A percentile compares a stretch with the other conserved stretches of the same genome.
Evolutionary conservation across 768 basidiomycete genomes (phyloP).

Genomic region (Mycena metata): DNA sequence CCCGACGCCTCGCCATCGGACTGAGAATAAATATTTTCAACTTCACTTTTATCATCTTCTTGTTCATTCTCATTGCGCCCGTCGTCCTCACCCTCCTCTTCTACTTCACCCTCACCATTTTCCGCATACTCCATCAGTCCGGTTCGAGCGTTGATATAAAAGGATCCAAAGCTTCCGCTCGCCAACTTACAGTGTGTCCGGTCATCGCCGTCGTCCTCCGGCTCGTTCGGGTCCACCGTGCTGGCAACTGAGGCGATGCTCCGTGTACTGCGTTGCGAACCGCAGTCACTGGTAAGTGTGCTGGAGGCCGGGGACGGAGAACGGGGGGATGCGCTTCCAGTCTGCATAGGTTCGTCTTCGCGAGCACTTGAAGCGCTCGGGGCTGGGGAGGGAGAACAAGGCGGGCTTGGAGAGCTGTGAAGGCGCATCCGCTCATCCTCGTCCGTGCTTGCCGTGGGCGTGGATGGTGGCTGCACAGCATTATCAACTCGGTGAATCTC

Average conservation of each 20-base stretch:
- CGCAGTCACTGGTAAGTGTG: no score
- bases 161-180: background rate
- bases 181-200: background rate
- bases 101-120: no score
- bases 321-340: no score
- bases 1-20: background rate
- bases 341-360: no score
- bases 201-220: slow-evolving; percentile 4
- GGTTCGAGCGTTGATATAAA: background rate
- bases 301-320: no score
- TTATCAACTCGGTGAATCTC: no score
- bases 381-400: no score
- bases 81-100: background rate
- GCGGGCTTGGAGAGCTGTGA: no score
- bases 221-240: slow-evolving; percentile 3
- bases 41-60: background rate
- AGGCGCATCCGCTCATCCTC: no score
- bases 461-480: no score
- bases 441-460: no score
- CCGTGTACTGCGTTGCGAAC: background rate
- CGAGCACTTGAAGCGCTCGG: no score
- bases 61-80: background rate
- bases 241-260: background rate
- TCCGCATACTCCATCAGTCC: background rate
- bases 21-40: background rate